phyloP scores from a whole-genome alignment of 2,329 filamentous ascomycete genomes.

The Lachnellula occidentalis region DNA sequence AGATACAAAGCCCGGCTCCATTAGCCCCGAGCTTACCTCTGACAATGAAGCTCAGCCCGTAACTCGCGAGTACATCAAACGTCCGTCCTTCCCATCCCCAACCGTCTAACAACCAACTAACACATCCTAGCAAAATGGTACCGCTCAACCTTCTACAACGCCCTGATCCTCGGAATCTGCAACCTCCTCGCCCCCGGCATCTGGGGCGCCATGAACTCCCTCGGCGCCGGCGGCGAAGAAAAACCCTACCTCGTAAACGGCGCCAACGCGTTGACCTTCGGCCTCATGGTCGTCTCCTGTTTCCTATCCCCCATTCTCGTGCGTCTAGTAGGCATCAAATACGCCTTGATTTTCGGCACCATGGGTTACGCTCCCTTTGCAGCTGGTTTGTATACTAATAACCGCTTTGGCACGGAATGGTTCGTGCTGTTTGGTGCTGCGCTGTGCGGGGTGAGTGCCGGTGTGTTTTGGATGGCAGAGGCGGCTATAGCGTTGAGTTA shows the following conservation, averaged over 20 bases:
- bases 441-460: constrained; percentile 40
- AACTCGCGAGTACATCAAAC: constrained; percentile 10
- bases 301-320: constrained; percentile 60
- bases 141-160: constrained; percentile 67
- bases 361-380: constrained; percentile 67
- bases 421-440: constrained; percentile 52
- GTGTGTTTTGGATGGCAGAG: constrained; percentile 72
- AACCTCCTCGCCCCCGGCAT: constrained; percentile 67
- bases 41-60: constrained; percentile 17
- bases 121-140: constrained; percentile 50
- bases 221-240: constrained; percentile 63
- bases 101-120: neutral
- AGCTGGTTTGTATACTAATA: constrained; percentile 67
- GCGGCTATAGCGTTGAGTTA: constrained; percentile 68
- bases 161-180: constrained; percentile 64
- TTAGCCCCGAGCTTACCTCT: constrained; percentile 8
- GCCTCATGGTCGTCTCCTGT: constrained; percentile 67
- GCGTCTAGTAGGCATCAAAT: constrained; percentile 64
- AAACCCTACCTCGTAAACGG: constrained; percentile 60
- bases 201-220: constrained; percentile 68
- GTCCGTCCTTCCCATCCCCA: constrained; percentile 1
- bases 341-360: constrained; percentile 65
- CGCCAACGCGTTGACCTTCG: constrained; percentile 67
- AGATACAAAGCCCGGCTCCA: constrained; percentile 5
- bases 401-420: constrained; percentile 64